Evolutionary conservation across 768 basidiomycete genomes (phyloP), one percentile per base, ranked within the genome.

Genomic region (Trametes meyenii): DNA sequence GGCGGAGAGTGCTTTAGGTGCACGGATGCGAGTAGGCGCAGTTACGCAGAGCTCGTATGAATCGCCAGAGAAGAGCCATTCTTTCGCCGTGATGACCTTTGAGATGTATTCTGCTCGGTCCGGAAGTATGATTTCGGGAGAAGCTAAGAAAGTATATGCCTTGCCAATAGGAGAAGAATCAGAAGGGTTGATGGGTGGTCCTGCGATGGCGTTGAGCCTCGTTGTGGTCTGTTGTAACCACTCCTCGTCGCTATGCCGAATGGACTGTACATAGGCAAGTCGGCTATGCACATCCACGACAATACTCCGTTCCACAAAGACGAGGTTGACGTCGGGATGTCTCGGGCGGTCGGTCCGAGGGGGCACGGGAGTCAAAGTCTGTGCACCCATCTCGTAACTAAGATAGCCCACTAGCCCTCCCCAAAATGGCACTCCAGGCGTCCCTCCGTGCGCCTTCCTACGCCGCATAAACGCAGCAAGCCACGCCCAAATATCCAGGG

Each of bases 31-130:
- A 19, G 90, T 90, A 13, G 79, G 83, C 5, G 89, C 88, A 1
- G 96, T 97, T 35, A 97, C 77, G 65, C 95, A 97, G 38, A 98
- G 82, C 72, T 98, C 96, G 74, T 98, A 98, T 2, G 92, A 92
- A 70, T 97, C 90, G 3, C 96, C 96, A 33, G 87, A 80, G 61
- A 81, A 88, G 40, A 97, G 83, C 62, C 82, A 80, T 57, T 91
- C 86, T 69, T 93, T 86, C 13, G 92, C 90, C 55, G 77, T 70
- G 19, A 83, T 75, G 65, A 97, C 94, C 17, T 83, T 83, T 26
- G 81, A 73, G 33, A 88, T 83, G 74, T 98, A 97, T 1, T 71
- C 67, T 1, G 73, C 72, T 68, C 82, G 81, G 65, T 85, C 79
- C 0, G 90, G 89, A 42, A 87, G 70, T n/a, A 68, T 73, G 49